phyloP scores from a whole-genome alignment of 2,329 filamentous ascomycete species.

The Alternaria alternata region DNA sequence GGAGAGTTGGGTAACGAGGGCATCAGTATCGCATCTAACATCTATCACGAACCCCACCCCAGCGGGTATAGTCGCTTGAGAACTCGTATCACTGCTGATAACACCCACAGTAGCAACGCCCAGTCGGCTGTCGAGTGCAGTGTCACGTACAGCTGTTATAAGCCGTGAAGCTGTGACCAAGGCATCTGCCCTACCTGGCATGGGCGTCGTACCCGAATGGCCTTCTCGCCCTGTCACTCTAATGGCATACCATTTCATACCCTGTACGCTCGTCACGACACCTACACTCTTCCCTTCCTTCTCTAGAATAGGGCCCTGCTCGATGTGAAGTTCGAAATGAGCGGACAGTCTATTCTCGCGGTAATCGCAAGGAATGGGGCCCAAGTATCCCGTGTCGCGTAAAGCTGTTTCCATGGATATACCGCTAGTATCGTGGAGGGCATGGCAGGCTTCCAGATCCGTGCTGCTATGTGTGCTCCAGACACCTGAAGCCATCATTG shows the following conservation, averaged over 20 bases:
- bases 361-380: conserved; percentile 61
- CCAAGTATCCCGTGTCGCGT: conserved; percentile 43
- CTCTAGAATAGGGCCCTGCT: conserved; percentile 79
- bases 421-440: conserved; percentile 58
- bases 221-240: conserved; percentile 44
- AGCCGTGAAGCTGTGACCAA: conserved; percentile 39
- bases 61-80: conserved; percentile 40
- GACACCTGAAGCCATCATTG: conserved; percentile 76
- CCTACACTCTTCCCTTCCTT: conserved; percentile 67
- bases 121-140: conserved; percentile 25
- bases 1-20: conserved; percentile 35
- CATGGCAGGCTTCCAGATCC: conserved; percentile 37
- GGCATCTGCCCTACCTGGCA: conserved; percentile 62
- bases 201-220: conserved; percentile 70
- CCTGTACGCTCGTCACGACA: conserved; percentile 74
- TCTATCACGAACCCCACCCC: conserved; percentile 42
- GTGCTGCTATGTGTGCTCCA: conserved; percentile 66
- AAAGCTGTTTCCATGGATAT: conserved; percentile 55
- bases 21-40: conserved; percentile 38
- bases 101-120: conserved; percentile 43
- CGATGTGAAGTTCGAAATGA: conserved; percentile 84
- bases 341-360: conserved; percentile 69
- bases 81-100: conserved; percentile 39
- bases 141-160: conserved; percentile 36
- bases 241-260: conserved; percentile 70